phyloP scores from a whole-genome alignment of 2,329 filamentous ascomycete genomes.

The Fusarium sp. region DNA sequence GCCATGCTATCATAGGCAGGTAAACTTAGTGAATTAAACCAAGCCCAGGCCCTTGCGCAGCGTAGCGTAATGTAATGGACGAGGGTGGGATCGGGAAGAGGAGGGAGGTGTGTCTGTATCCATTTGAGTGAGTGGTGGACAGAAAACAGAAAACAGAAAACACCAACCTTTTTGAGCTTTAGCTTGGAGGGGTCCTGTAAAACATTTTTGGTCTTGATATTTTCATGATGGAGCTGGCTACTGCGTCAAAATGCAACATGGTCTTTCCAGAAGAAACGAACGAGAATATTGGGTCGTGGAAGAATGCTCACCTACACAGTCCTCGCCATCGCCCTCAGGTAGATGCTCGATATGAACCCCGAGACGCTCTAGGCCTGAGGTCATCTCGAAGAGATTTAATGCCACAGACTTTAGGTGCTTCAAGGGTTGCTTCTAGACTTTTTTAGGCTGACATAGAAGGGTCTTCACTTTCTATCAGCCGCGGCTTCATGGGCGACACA shows the following conservation, averaged over 20 bases:
- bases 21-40: background rate
- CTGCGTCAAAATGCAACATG: background rate
- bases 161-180: slow-evolving; percentile 22
- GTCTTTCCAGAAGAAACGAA: background rate
- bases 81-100: slow-evolving; percentile 41
- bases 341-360: background rate
- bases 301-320: background rate
- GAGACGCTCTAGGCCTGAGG: background rate
- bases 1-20: background rate
- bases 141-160: slow-evolving; percentile 36
- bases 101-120: slow-evolving; percentile 37
- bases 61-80: slow-evolving; percentile 5
- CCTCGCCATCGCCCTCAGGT: background rate
- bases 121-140: background rate
- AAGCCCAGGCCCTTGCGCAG: slow-evolving; percentile 19
- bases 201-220: slow-evolving; percentile 21
- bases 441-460: slow-evolving; percentile 3
- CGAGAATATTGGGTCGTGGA: background rate
- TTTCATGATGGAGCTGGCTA: slow-evolving; percentile 3
- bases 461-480: slow-evolving; percentile 10
- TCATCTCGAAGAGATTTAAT: slow-evolving; percentile 3
- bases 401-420: slow-evolving; percentile 1
- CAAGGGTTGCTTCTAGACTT: slow-evolving; percentile 4
- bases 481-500: slow-evolving; percentile 1
- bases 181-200: slow-evolving; percentile 34